Evolutionary conservation across 192 early-diverging fungal genomes (phyloP), one percentile per base, ranked within the genome.

Genomic region (Dissophora globulifera): DNA sequence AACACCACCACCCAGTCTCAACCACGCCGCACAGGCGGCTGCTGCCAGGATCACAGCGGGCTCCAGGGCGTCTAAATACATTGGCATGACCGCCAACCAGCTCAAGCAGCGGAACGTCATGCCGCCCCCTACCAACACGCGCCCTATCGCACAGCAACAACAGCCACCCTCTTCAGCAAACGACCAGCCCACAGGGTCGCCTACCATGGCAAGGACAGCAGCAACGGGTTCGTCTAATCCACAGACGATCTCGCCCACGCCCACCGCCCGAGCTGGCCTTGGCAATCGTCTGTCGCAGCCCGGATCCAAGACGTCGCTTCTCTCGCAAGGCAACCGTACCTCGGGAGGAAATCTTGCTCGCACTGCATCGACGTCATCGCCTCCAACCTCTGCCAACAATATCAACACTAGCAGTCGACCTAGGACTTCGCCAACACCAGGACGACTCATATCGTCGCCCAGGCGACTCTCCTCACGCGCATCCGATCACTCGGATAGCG

Each of bases 51-150:
- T 88, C 20, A 83, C 81, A 22, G 78, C 70, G 6, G 86, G 86
- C 15, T 88, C 86, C 23, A 69, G 83, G 15, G 87, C 87, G 0
- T 83, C 83, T 32, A 82, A 79, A 12, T 88, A 88, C 42, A 72
- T 88, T 30, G 82, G 85, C 10, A 68, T 88, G 42, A 85, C 83
- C 0, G 84, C 86, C 17, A 72, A 55, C n/a, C 86, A 87, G 29
- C 78, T 87, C 15, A 82, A 82, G 27, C 76, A 82, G 51, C 70
- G 69, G 15, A 67, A 50, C 32, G 30, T 17, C 41, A 72, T 79
- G 52, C 51, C 62, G 0, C 69, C 67, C 32, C 67, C 79, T 4
- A 15, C 69, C 7, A 66, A 51, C 32, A 52, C 69, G 2, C 43
- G 54, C 13, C 32, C 30, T 6, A 1, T 16, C 55, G 2, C 26